phyloP scores from a whole-genome alignment of 2,329 filamentous ascomycete species.

The Microcera coccophila region DNA sequence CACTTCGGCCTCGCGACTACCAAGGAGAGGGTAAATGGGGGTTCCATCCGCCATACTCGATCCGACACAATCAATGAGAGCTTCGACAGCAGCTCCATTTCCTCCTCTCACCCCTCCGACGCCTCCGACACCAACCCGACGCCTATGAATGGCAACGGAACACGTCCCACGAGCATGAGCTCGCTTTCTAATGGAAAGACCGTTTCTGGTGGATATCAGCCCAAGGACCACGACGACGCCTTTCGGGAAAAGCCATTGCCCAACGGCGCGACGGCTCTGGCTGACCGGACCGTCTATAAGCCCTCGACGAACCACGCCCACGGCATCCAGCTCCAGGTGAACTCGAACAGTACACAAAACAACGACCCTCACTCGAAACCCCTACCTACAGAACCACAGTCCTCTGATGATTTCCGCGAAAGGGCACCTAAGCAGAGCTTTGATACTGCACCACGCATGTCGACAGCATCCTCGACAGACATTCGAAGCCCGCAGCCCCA shows the following conservation, averaged over 20 bases:
- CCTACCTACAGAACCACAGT: constrained; percentile 19
- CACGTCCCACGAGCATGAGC: constrained; percentile 53
- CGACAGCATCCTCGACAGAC: constrained; percentile 14
- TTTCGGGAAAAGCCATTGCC: constrained; percentile 20
- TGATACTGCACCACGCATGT: constrained; percentile 8
- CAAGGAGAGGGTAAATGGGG: constrained; percentile 36
- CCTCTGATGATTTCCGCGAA: constrained; percentile 11
- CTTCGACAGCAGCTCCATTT: constrained; percentile 53
- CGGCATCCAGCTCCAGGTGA: constrained; percentile 13
- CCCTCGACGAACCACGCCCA: constrained; percentile 17
- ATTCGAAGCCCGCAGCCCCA: constrained; percentile 16
- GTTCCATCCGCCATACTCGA: constrained; percentile 38
- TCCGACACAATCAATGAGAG: constrained; percentile 48
- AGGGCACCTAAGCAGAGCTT: constrained; percentile 16
- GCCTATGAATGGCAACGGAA: constrained; percentile 42
- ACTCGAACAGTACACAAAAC: constrained; percentile 12
- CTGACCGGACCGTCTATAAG: constrained; percentile 29
- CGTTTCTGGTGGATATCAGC: constrained; percentile 29
- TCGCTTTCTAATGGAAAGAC: constrained; percentile 55
- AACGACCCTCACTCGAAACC: constrained; percentile 20
- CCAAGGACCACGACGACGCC: constrained; percentile 26
- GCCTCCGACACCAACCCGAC: constrained; percentile 43
- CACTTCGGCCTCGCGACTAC: constrained; percentile 33
- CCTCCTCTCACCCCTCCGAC: constrained; percentile 51
- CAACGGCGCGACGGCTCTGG: constrained; percentile 26